These are phyloP conservation scores for Diaporthe amygdali DNA, from an alignment of 2,329 filamentous ascomycete species.

Conservation along the genomic window DNA sequence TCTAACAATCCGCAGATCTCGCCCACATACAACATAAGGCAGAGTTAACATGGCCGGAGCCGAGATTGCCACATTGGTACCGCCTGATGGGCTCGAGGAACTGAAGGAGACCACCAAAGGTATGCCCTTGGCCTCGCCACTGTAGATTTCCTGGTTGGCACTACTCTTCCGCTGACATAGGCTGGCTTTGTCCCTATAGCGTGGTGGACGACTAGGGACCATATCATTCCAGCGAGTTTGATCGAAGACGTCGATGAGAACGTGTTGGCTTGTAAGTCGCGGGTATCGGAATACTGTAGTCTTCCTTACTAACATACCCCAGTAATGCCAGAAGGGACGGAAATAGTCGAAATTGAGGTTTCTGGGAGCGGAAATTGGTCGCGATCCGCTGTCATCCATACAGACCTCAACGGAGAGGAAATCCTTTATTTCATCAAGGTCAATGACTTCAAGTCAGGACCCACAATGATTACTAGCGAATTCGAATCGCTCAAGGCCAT, in stretches of 20 bases:
- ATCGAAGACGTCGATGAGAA: background rate
- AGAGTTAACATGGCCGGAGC: no score
- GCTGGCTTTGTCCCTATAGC: background rate
- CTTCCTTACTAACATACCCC: background rate
- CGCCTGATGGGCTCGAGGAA: no score
- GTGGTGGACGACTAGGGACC: background rate
- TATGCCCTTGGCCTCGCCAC: no score
- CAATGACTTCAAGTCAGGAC: background rate
- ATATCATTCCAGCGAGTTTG: background rate
- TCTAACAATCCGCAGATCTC: no score
- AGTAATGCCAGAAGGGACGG: background rate
- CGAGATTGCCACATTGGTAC: no score
- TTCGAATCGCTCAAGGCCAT: background rate
- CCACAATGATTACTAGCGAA: background rate
- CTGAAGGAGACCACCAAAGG: no score
- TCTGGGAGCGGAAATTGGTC: background rate
- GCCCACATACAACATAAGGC: no score
- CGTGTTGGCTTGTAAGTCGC: background rate
- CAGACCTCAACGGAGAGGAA: background rate
- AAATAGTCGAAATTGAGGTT: background rate
- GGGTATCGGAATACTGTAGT: no score
- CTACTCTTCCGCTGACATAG: no score
- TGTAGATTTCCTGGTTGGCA: no score
- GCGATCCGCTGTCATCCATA: background rate
- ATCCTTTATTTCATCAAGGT: background rate